Conservation (phyloP, 179 eudicot genomes). For the Vitellaria paradoxa region DNA sequence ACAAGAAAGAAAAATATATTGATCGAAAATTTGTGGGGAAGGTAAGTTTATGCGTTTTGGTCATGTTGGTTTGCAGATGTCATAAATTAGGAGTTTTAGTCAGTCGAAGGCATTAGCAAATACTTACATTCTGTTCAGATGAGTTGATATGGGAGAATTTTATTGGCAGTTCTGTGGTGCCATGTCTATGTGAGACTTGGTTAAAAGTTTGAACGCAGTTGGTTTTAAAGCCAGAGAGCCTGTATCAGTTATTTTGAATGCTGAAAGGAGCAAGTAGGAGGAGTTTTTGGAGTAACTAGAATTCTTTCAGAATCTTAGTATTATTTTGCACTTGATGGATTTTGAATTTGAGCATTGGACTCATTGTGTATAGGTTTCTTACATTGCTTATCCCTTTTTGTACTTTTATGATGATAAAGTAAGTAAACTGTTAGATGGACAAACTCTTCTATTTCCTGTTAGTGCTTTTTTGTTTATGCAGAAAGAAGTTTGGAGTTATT, state of each 20-base stretch:
- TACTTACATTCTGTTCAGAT: background rate
- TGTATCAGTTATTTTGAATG: background rate
- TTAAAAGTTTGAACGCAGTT: background rate
- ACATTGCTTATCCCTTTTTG: background rate
- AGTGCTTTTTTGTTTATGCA: background rate
- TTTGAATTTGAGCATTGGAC: background rate
- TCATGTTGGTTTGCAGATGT: background rate
- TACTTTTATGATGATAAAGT: background rate
- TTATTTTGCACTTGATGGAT: background rate
- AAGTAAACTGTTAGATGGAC: background rate
- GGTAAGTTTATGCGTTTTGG: background rate
- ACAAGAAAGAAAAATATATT: background rate
- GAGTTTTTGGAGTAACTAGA: background rate
- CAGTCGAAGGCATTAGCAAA: background rate
- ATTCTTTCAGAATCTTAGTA: background rate
- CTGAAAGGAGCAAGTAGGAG: background rate
- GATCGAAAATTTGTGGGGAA: background rate
- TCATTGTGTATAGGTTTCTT: background rate
- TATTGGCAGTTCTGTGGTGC: background rate
- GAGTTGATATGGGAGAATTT: background rate
- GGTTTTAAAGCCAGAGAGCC: background rate
- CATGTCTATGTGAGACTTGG: background rate
- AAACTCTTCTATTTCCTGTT: background rate
- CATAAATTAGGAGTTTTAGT: background rate
- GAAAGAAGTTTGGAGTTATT: background rate